Evolutionary conservation across 1,139 yeast species (phyloP).

Genomic region (Komagataea norvegica): DNA sequence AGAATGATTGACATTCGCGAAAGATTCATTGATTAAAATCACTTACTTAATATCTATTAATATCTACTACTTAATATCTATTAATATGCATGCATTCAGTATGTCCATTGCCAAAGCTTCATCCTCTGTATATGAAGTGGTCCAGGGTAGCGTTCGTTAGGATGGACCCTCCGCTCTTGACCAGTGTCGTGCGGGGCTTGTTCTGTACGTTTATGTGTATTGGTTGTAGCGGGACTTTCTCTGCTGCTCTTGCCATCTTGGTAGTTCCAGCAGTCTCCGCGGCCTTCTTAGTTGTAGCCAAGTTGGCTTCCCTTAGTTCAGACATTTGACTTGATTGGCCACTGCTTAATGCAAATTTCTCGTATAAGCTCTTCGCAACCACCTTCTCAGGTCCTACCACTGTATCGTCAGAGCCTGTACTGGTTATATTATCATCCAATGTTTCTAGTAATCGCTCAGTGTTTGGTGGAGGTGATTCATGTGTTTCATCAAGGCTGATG

Average conservation of each 20-base stretch:
- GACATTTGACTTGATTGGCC: too few species aligned
- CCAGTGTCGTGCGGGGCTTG: not conserved
- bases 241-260: not conserved
- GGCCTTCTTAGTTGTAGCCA: too few species aligned
- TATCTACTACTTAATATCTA: too few species aligned
- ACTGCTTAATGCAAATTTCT: slow-evolving; percentile 1
- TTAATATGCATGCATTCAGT: too few species aligned
- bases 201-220: slow-evolving; percentile 2
- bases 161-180: slow-evolving; percentile 4
- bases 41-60: too few species aligned
- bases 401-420: not conserved
- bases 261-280: not conserved
- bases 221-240: slow-evolving; percentile 7
- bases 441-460: not conserved
- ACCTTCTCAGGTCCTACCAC: not conserved
- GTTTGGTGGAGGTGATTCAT: not conserved
- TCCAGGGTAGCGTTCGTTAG: slow-evolving; percentile 17
- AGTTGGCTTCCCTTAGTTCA: too few species aligned
- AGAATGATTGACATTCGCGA: too few species aligned
- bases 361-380: not conserved
- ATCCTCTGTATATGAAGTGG: slow-evolving; percentile 20
- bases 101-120: too few species aligned
- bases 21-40: too few species aligned
- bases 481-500: not conserved
- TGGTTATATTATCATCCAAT: too few species aligned